Evolutionary conservation across 306 rosid species (phyloP), one percentile per base, ranked within the genome.

Genomic region (Chamaecrista fasciculata): DNA sequence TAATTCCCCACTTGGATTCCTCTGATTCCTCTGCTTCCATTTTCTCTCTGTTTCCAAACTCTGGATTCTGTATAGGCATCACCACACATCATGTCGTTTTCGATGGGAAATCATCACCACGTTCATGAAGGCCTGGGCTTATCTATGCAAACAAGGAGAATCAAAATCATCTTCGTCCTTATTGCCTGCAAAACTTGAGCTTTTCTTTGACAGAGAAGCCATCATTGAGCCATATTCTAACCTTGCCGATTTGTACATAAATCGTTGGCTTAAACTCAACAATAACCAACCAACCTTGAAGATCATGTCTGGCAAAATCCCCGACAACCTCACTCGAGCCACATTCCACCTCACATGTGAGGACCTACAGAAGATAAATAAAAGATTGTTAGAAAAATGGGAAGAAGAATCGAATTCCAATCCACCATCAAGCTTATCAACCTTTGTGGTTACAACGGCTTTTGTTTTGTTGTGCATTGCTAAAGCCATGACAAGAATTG

Each of bases 61-160:
- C 15, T 2, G 86, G 89, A 0, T 76, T 85, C 24, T 81, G 73
- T 12, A 69, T 81, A 6, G 89, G 89, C 24, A 31, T 74, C 58
- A 14, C 74, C 9, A 6, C 29, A 4, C 84, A 81, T 71, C 82
- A 81, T 8, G 82, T 75, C 0, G 74, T 70, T 28, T 11, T 76
- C 0, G 89, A 81, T 40, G 89, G 89, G 10, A 47, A 46, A 50
- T 39, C 82, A 5, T 20, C 3, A 26, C 42, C 11, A 34, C 33
- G 71, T 85, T 85, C 51, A 47, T 85, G 52, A 79, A 81, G 59
- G 65, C 81, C 0, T 85, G 89, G 84, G 84, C 80, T 46, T 23
- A 49, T 53, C 20, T 79, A 1, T 78, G 76, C 67, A 36, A 62
- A 58, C 11, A 56, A 6, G 21, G 19, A 55, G 67, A 34, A 3